Base-by-base conservation (phyloP, 768 basidiomycete genomes). In the Lentinula aciculospora region DNA sequence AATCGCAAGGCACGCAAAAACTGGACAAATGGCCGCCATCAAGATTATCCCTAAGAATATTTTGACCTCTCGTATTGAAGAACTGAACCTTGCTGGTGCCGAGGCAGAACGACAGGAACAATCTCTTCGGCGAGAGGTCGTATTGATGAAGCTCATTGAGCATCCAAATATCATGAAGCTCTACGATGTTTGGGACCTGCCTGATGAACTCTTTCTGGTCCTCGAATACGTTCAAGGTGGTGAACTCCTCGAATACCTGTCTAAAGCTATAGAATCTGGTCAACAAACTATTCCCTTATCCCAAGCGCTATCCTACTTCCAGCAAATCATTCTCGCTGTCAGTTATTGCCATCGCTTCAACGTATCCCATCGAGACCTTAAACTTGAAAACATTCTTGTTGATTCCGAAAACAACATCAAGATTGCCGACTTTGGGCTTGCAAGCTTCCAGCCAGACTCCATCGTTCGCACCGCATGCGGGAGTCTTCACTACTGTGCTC, bases 381-480 rank as follows among this genome's bases (percentile, higher is more conserved):
- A 98, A 67, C 93, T 92, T 1, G 95, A 97, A 70, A 98, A 97
- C 67, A 77, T 98, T 29, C 78, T 98, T 53, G 83, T 96, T 49
- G 91, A 93, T 74, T 76, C 81, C 37, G 75, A 91, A 65, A 82
- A 80, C 61, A 94, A 93, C 63, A 86, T 98, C 81, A 98, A 96
- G 68, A 86, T 98, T 32, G 94, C 92, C 2, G 95, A 98, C 72
- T 95, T 97, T 68, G 94, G 95, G n/a, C 94, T 97, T 91, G 94
- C 94, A 3, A 89, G 90, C 32, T 94, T 91, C 88, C 90, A 94
- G 71, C 81, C 82, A 60, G 77, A 79, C 50, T 77, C 73, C 12
- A 76, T 79, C 39, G 78, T 97, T 50, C 81, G 81, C 64, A 97
- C 94, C 0, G 88, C 89, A 23, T 97, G 95, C 63, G 95, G 95